Percentiles rank a stretch among this genome's conserved stretches.
phyloP scores from a whole-genome alignment of 1,284 basidiomycete species.

The Cutaneotrichosporon cyanovorans region DNA sequence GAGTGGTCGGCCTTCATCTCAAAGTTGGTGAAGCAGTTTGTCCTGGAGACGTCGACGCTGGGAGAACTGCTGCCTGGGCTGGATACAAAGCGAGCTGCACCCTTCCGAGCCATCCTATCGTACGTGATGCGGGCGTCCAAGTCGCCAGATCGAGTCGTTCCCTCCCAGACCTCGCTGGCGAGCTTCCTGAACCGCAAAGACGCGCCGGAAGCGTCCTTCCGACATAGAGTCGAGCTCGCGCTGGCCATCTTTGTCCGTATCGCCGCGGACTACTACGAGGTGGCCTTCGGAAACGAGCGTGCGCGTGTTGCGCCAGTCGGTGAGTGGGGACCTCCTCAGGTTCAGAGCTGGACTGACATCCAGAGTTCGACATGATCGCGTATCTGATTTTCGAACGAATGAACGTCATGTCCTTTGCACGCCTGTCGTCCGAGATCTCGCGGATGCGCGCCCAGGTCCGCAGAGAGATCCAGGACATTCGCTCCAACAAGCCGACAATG shows the following conservation, averaged over 20 bases:
- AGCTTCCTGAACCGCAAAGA: conserved; percentile 22
- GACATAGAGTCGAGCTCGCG: conserved; percentile 23
- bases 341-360: neutral
- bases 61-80: conserved; percentile 10
- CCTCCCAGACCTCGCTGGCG: conserved; percentile 3
- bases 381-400: conserved; percentile 32
- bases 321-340: conserved; percentile 24
- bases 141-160: neutral
- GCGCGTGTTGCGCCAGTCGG: conserved; percentile 36
- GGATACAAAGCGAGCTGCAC: conserved; percentile 21
- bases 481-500: conserved; percentile 20
- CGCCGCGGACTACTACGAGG: conserved; percentile 19
- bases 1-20: conserved; percentile 29
- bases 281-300: conserved; percentile 24
- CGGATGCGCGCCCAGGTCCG: conserved; percentile 28
- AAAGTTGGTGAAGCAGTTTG: conserved; percentile 28
- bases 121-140: conserved; percentile 21
- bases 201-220: conserved; percentile 26
- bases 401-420: conserved; percentile 16
- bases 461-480: conserved; percentile 20
- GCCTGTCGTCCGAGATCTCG: conserved; percentile 28
- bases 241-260: conserved; percentile 31
- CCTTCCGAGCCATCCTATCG: conserved; percentile 26
- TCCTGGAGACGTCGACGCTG: conserved; percentile 19
- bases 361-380: conserved; percentile 35